Percentiles rank a stretch among this genome's conserved stretches.
These are phyloP conservation scores for Arabidopsis hybrid DNA, from an alignment of 441 rosid species.

Conservation along the genomic window DNA sequence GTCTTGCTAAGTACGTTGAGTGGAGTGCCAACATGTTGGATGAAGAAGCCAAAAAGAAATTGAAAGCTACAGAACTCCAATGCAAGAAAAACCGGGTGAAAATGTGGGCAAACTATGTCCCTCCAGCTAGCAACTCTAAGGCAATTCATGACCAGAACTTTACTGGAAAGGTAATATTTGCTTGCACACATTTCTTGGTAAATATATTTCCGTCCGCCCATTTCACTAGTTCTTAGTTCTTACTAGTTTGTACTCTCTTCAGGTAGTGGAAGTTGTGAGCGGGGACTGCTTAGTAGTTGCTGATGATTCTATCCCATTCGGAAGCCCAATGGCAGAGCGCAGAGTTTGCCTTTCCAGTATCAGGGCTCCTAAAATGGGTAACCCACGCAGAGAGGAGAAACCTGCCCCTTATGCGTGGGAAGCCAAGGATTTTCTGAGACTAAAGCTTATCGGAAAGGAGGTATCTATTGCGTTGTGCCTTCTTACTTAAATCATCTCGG, in stretches of 20 bases:
- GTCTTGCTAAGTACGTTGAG: slow-evolving; percentile 93
- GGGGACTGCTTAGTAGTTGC: slow-evolving; percentile 95
- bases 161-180: slow-evolving; percentile 77
- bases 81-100: slow-evolving; percentile 83
- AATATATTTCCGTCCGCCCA: slow-evolving; percentile 12
- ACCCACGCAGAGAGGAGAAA: slow-evolving; percentile 86
- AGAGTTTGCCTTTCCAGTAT: slow-evolving; percentile 95
- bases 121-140: slow-evolving; percentile 87
- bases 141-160: slow-evolving; percentile 96
- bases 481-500: slow-evolving; percentile 2
- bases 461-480: slow-evolving; percentile 47
- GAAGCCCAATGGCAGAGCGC: slow-evolving; percentile 88
- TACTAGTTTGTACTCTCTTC: slow-evolving; percentile 37
- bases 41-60: slow-evolving; percentile 78
- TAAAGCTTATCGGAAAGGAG: slow-evolving; percentile 79
- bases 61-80: slow-evolving; percentile 89
- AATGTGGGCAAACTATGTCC: slow-evolving; percentile 89
- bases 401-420: slow-evolving; percentile 92
- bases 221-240: slow-evolving; percentile 24
- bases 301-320: slow-evolving; percentile 88
- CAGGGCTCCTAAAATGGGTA: slow-evolving; percentile 91
- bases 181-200: not conserved
- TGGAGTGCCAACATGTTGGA: slow-evolving; percentile 99
- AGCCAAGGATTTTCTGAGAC: slow-evolving; percentile 83
- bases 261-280: slow-evolving; percentile 98